Evolutionary conservation across 148 eudicot genomes (phyloP).

Genomic region (Oxyria digyna): DNA sequence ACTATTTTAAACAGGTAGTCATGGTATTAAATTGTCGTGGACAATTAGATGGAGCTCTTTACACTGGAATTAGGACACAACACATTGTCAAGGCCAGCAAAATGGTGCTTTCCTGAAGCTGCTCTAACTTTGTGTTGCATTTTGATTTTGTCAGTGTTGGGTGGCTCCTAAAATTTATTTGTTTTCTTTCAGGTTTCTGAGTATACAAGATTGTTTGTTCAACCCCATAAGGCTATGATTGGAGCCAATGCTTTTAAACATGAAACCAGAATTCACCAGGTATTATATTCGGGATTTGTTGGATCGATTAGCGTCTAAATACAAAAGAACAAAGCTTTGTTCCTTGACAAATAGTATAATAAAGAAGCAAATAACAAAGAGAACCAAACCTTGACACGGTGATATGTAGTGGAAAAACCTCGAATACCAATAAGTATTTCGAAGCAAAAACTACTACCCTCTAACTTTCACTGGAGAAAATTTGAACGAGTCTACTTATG

Average conservation of each 20-base stretch:
- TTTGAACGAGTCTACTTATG: too few species aligned
- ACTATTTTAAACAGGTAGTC: constrained; percentile 31
- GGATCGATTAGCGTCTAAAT: too few species aligned
- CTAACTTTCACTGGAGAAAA: too few species aligned
- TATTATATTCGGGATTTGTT: constrained; percentile 1
- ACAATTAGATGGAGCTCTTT: constrained; percentile 26
- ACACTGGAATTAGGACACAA: constrained; percentile 32
- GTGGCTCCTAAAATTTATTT: not conserved
- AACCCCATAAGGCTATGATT: constrained; percentile 53
- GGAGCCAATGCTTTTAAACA: constrained; percentile 58
- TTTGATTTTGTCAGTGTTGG: not conserved
- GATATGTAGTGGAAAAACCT: too few species aligned
- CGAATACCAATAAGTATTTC: too few species aligned
- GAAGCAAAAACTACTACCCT: too few species aligned
- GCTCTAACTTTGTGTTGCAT: not conserved
- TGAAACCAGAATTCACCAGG: constrained; percentile 47
- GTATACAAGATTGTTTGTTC: constrained; percentile 32
- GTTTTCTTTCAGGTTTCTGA: constrained; percentile 26
- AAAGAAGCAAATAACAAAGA: too few species aligned
- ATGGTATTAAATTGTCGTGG: constrained; percentile 47
- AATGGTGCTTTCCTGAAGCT: constrained; percentile 18
- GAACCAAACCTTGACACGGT: too few species aligned
- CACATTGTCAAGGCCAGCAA: constrained; percentile 36
- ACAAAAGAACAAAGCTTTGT: too few species aligned
- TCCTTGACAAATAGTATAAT: too few species aligned